Evolutionary conservation across 441 rosid species (phyloP).

Genomic region (Gossypium lobatum): DNA sequence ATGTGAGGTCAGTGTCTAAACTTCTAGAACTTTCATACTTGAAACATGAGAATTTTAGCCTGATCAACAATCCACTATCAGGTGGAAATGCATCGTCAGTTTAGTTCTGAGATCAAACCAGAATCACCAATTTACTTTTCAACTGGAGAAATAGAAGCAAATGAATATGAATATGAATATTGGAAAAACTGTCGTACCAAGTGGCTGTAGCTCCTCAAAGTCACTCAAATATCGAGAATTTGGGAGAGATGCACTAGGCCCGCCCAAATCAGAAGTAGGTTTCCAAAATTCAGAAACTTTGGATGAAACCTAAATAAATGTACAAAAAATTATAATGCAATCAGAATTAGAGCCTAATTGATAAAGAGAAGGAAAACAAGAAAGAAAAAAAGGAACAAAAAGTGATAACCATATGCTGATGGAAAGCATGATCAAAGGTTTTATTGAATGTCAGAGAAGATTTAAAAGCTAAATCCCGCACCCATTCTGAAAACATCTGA

Average conservation of each 20-base stretch:
- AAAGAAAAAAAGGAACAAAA: conserved; percentile 13
- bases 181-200: conserved; percentile 41
- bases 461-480: conserved; percentile 65
- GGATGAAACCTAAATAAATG: conserved; percentile 55
- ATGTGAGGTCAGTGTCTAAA: not conserved
- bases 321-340: conserved; percentile 17
- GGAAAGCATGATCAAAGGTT: conserved; percentile 74
- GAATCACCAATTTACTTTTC: not conserved
- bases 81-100: not conserved
- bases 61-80: conserved; percentile 10
- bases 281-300: conserved; percentile 87
- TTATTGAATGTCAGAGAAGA: conserved; percentile 58
- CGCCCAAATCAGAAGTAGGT: conserved; percentile 53
- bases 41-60: conserved; percentile 9
- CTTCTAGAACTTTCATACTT: conserved; percentile 3
- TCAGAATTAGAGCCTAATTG: conserved; percentile 15
- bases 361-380: conserved; percentile 1
- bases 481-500: conserved; percentile 74
- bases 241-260: conserved; percentile 42
- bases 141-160: not conserved
- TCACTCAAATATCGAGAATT: conserved; percentile 91
- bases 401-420: conserved; percentile 50
- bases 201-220: conserved; percentile 90
- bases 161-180: not conserved
- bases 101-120: not conserved